phyloP scores from a whole-genome alignment of 345 rosid species.

The Clarkia xantiana region DNA sequence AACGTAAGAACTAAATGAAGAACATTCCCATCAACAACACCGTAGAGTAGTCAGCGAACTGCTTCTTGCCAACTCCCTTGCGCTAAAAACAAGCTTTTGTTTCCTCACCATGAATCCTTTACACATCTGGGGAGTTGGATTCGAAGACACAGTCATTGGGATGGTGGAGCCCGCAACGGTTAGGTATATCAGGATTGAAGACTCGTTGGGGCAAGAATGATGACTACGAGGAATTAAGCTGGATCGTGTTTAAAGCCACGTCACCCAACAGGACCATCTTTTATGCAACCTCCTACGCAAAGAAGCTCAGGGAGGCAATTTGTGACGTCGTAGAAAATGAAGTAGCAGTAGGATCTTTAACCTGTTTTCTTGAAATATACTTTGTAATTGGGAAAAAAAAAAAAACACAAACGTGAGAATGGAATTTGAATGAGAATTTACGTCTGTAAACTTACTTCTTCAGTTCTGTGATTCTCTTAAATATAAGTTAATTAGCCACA shows the following conservation, averaged over 20 bases:
- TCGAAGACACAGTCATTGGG: conserved; percentile 61
- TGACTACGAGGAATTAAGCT: conserved; percentile 16
- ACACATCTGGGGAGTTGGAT: conserved; percentile 65
- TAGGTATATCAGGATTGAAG: conserved; percentile 44
- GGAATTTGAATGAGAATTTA: too few species aligned
- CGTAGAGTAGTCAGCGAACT: conserved; percentile 48
- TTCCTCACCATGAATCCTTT: conserved; percentile 63
- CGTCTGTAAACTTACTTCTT: too few species aligned
- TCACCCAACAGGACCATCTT: conserved; percentile 66
- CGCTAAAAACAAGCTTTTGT: conserved; percentile 73
- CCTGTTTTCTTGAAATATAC: too few species aligned
- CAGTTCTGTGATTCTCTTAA: too few species aligned
- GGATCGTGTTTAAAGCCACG: conserved; percentile 37
- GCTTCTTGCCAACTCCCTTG: conserved; percentile 65
- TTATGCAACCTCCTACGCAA: background rate
- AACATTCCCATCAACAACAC: conserved; percentile 56
- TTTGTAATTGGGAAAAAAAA: too few species aligned
- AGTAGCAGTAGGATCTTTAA: too few species aligned
- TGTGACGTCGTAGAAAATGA: too few species aligned
- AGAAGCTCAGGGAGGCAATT: background rate
- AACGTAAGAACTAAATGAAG: conserved; percentile 73
- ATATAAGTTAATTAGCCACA: too few species aligned
- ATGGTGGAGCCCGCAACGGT: conserved; percentile 40
- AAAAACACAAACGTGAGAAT: too few species aligned
- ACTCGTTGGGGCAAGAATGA: too few species aligned